Evolutionary conservation across 805 yeast genomes (phyloP).

Genomic region (Candida silvicultrix): DNA sequence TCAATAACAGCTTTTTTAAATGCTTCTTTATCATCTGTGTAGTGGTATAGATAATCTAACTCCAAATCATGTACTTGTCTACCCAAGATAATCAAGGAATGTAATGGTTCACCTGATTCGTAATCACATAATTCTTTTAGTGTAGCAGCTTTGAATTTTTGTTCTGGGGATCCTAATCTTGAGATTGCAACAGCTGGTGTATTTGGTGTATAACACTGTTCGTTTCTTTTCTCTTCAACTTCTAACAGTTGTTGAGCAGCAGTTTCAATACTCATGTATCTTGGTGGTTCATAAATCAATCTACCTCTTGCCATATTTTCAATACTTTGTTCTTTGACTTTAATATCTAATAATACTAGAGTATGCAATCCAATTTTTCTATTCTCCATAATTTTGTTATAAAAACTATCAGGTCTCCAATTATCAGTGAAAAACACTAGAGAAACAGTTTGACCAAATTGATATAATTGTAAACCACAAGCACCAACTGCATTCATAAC

Average conservation of each 20-base stretch:
- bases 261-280: conserved; percentile 89
- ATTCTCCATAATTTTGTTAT: conserved; percentile 83
- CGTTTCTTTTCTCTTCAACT: conserved; percentile 71
- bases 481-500: conserved; percentile 99
- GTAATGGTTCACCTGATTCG: conserved; percentile 93
- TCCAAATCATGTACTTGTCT: conserved; percentile 93
- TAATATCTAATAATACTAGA: conserved; percentile 79
- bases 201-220: conserved; percentile 72
- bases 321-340: conserved; percentile 93
- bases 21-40: conserved; percentile 52
- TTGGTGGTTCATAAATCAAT: conserved; percentile 90
- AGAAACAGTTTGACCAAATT: conserved; percentile 96
- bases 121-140: conserved; percentile 69
- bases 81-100: conserved; percentile 85
- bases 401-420: conserved; percentile 97
- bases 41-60: conserved; percentile 74
- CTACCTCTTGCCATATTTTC: conserved; percentile 93
- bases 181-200: conserved; percentile 95
- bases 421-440: conserved; percentile 90
- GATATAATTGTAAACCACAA: conserved; percentile 91
- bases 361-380: conserved; percentile 90
- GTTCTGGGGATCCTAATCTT: conserved; percentile 82
- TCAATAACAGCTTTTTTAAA: conserved; percentile 37
- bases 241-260: conserved; percentile 87
- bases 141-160: conserved; percentile 79